phyloP scores from a whole-genome alignment of 2,329 filamentous ascomycete species.

The Aspergillus aculeatinus region DNA sequence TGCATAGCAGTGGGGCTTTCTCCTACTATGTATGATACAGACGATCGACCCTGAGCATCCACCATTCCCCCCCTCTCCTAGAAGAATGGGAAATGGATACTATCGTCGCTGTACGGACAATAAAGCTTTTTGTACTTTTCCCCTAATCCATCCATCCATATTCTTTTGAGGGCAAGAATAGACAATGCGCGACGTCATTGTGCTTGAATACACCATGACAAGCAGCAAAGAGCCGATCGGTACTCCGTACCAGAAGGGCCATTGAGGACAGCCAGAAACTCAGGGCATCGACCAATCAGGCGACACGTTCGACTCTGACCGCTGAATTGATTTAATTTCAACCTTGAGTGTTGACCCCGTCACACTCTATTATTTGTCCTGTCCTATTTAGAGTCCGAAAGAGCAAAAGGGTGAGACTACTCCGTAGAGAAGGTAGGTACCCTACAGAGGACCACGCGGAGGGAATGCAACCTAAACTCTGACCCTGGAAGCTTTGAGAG shows the following conservation, averaged over 20 bases:
- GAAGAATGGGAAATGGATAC: not conserved
- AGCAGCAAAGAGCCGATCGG: constrained; percentile 2
- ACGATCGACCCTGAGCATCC: constrained; percentile 5
- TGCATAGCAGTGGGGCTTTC: constrained; percentile 3
- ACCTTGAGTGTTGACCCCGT: not conserved
- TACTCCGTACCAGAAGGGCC: not conserved
- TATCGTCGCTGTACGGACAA: constrained; percentile 7
- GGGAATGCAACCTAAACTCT: constrained; percentile 13
- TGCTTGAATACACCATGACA: constrained; percentile 13
- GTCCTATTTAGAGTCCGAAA: not conserved
- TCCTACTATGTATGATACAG: not conserved
- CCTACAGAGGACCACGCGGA: constrained; percentile 11
- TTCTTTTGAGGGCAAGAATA: not conserved
- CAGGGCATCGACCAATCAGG: not conserved
- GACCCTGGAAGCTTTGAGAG: not conserved
- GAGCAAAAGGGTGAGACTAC: not conserved
- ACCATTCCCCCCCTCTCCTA: not conserved
- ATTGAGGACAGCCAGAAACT: not conserved
- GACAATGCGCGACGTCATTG: constrained; percentile 22
- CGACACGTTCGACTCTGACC: not conserved
- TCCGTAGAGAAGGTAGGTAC: not conserved
- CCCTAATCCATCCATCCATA: not conserved
- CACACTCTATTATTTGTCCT: not conserved
- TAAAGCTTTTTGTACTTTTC: not conserved
- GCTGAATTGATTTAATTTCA: not conserved